phyloP scores from a whole-genome alignment of 2,329 filamentous ascomycete species.

The Calonectria leucothoes region DNA sequence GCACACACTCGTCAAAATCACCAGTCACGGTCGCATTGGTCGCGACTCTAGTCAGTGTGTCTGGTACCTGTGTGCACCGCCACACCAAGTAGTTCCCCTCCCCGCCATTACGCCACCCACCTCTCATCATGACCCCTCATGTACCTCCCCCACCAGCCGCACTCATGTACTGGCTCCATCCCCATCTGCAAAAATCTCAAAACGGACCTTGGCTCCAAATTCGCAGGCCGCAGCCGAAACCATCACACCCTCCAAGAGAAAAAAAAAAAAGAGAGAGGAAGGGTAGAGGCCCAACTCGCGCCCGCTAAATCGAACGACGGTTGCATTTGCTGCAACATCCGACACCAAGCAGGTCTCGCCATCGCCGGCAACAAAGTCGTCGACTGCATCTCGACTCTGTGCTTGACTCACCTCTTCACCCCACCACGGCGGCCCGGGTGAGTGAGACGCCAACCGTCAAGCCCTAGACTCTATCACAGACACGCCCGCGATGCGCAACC shows the following conservation, averaged over 20 bases:
- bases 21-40: slow-evolving; percentile 9
- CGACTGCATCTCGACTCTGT: not conserved
- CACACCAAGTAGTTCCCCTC: slow-evolving; percentile 28
- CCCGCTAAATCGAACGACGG: slow-evolving; percentile 38
- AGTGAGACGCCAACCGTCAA: slow-evolving; percentile 4
- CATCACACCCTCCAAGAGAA: slow-evolving; percentile 35
- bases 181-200: slow-evolving; percentile 40
- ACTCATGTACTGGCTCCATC: slow-evolving; percentile 15
- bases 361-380: slow-evolving; percentile 11
- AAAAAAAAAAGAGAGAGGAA: slow-evolving; percentile 22
- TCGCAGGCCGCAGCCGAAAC: slow-evolving; percentile 36
- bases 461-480: not conserved
- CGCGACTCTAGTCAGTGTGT: not conserved
- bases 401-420: slow-evolving; percentile 15
- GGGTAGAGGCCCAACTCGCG: slow-evolving; percentile 30
- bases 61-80: slow-evolving; percentile 30
- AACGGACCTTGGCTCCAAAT: slow-evolving; percentile 40
- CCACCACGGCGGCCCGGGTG: slow-evolving; percentile 2
- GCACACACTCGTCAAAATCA: not conserved
- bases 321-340: slow-evolving; percentile 32
- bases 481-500: slow-evolving; percentile 78
- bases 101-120: not conserved
- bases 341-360: slow-evolving; percentile 28
- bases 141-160: slow-evolving; percentile 20
- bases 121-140: not conserved